Base-by-base conservation (phyloP, 768 basidiomycete genomes). In the Steccherinum ochraceum region DNA sequence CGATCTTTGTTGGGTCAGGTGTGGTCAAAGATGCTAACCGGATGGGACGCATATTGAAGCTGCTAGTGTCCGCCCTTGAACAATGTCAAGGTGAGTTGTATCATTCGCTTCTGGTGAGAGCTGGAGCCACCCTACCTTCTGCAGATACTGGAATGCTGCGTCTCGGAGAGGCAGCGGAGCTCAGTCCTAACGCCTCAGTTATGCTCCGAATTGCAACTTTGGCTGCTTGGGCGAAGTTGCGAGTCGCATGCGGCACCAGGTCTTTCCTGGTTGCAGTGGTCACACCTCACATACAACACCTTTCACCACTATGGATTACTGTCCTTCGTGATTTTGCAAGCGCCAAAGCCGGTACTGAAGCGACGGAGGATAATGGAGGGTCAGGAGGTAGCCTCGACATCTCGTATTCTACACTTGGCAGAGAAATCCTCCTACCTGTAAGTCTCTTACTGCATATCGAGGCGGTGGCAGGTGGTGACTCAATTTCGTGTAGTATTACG, bases 221-320 rank as follows among this genome's bases (percentile, higher is more conserved):
- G 30, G 89, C 93, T 1, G 95, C 94, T 1, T 99, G 95, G 95
- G 94, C 94, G 5, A 86, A 95, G 63, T 73, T 99, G 13, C 81
- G 92, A 61, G 78, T 92, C 3, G 83, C 94, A 2, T 84, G 86
- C 48, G 64, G 74, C 0, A 74, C 80, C 25, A 91, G 93, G 60
- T 58, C 65, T 1, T 97, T 96, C 64, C 75, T 99, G 10, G 69
- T 76, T 19, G 78, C 86, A 27, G 89, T 99, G 1, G 77, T 97
- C 42, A 80, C 84, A 53, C 93, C 94, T 0, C 82, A 97, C 61
- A 75, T 84, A 44, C 67, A 76, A 2, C 76, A 82, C 0, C 75
- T 99, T 18, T 84, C 86, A 3, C 77, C 84, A 0, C 75, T 95
- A 49, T 99, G 95, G 95, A 77, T 96, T 40, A 84, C 88, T 0